Conservation (phyloP, 495 filamentous ascomycete genomes). For the Aeminium ludgeri region DNA sequence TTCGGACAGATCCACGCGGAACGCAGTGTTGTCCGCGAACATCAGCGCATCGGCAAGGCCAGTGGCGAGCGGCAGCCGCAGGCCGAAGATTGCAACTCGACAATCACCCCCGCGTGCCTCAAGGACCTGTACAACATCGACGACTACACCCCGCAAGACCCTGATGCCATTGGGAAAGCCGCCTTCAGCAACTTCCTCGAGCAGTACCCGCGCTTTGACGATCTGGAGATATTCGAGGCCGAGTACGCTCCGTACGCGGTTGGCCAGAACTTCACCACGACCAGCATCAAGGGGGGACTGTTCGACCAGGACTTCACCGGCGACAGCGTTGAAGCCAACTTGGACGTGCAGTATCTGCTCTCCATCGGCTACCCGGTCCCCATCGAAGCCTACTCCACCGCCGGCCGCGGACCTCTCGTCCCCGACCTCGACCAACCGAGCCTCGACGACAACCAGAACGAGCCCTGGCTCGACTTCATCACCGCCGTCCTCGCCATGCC, state of each 20-base stretch:
- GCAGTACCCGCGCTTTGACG: slow-evolving; percentile 23
- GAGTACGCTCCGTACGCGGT: slow-evolving; percentile 29
- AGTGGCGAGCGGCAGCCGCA: slow-evolving; percentile 12
- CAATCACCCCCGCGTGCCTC: slow-evolving; percentile 42
- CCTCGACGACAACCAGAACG: slow-evolving; percentile 18
- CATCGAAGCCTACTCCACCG: slow-evolving; percentile 21
- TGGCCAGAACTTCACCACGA: slow-evolving; percentile 44
- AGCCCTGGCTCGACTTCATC: slow-evolving; percentile 24
- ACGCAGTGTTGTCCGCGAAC: background rate
- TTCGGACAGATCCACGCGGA: slow-evolving; percentile 21
- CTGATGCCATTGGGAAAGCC: background rate
- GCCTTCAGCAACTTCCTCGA: slow-evolving; percentile 35
- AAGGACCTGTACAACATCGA: slow-evolving; percentile 41
- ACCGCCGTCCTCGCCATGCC: slow-evolving; percentile 20
- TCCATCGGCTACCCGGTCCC: slow-evolving; percentile 22
- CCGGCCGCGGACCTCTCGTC: slow-evolving; percentile 23
- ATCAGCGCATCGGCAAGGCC: background rate
- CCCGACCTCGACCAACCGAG: slow-evolving; percentile 22
- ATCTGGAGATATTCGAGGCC: slow-evolving; percentile 18
- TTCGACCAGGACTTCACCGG: slow-evolving; percentile 4
- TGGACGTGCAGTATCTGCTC: slow-evolving; percentile 29
- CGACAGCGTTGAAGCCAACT: slow-evolving; percentile 28
- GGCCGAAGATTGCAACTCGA: slow-evolving; percentile 30
- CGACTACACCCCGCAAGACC: slow-evolving; percentile 33
- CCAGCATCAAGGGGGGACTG: slow-evolving; percentile 35